Evolutionary conservation across 192 early-diverging fungal genomes (phyloP), one percentile per base, ranked within the genome.

Genomic region (Coemansia aciculifera): DNA sequence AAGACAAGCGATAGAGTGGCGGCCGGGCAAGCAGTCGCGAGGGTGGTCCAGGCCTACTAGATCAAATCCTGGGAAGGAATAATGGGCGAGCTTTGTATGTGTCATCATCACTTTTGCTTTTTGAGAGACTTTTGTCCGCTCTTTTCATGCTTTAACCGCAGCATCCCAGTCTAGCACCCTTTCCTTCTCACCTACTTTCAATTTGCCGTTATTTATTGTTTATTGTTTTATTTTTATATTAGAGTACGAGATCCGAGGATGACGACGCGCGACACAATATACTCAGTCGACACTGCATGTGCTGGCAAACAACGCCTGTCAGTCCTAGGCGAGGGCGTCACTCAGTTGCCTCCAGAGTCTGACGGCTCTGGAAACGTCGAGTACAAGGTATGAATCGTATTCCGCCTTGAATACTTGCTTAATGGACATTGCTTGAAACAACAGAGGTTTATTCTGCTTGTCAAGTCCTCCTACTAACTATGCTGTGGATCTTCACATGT

Each of bases 331-430:
- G 69, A 74, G n/a, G 72, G 68, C 42, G 72, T 82, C 8, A 62
- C 69, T 2, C 67, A 61, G 42, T 74, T 95, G 46, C 91, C 92
- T 3, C 90, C 91, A 59, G 93, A 97, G 72, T 72, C 92, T 24
- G 95, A 97, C 68, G 67, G 76, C 34, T 86, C 93, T 29, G 95
- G 95, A 27, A 95, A 95, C 69, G 89, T 97, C 37, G 90, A 95
- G 73, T 95, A 95, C 85, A 96, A 96, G 90, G 88, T 93, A 56
- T 87, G 90, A 34, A 7, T 10, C 31, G 36, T 29, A 12, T 5
- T 17, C 17, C 6, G 31, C 31, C 3, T n/a, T 57, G 12, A 21
- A 2, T 15, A 12, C 54, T 32, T 15, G 24, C 19, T 12, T 32
- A 52, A 6, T 52, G 49, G 9, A 23, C 49, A 27, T 54, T 23